Evolutionary conservation across 768 basidiomycete species (phyloP), one percentile per base, ranked within the genome.

Genomic region (Lepiota brunneoincarnata): DNA sequence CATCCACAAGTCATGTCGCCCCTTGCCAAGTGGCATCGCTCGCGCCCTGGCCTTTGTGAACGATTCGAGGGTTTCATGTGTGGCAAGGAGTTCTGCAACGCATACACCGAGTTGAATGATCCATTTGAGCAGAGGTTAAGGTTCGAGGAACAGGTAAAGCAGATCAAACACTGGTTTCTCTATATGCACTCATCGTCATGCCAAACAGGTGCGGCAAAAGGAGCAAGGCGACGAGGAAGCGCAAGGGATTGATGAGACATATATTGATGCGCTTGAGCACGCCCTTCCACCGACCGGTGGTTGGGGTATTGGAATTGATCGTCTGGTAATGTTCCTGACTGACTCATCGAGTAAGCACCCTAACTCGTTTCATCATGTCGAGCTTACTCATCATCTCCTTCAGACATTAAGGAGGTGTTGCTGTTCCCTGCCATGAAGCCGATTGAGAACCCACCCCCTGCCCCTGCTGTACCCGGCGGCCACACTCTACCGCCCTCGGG

Each of bases 1-100:
- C 97, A 98, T 73, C 97, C 97, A 14, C 95, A 98, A 76, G 93
- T 98, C 60, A 99, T 99, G 97, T 98, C 96, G 0, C 97, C 97
- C 2, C 86, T 99, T 34, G 97, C 97, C 70, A 99, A 99, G 77
- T 92, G 90, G 83, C 95, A 98, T 71, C 91, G 97, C 59, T 91
- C 91, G n/a, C 85, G 92, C 38, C 92, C 94, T 0, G 97, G 97
- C 36, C 80, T 99, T 21, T 98, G 97, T 71, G 97, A 99, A 71
- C 93, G 97, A 15, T 99, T 99, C 75, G 97, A 99, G 70, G 93
- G 85, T 7, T 99, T 99, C 82, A 82, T 99, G 81, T 96, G 93
- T 49, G 93, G 93, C 55, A 95, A 97, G 79, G 96, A 98, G 73
- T 86, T 98, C 71, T 95, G 93, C 79, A 98, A 99, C 64, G 96